Evolutionary conservation across 805 yeast species (phyloP), one percentile per base, ranked within the genome.

Genomic region (Hanseniaspora mollemarum): DNA sequence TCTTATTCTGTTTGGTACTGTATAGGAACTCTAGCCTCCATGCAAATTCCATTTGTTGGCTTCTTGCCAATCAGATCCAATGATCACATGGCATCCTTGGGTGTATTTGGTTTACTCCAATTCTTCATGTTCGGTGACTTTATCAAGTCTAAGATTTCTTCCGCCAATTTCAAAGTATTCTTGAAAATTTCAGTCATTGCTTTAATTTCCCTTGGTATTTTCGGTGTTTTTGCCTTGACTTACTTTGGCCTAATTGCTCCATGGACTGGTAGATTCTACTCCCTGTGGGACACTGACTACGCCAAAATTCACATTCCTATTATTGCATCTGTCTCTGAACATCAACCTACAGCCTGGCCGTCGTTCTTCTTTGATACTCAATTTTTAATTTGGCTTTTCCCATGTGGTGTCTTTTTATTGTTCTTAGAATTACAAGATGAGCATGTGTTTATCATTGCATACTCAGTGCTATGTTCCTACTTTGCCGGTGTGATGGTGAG

Each of bases 271-370:
- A 83, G 99, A 69, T 94, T 92, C 72, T 92, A 92, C 70, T 88
- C 97, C 1, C 71, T 94, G 58, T 92, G 98, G 98, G 98, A 92
- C 66, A 92, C 98, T 4, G 83, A 77, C 66, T 92, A 94, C 62
- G 99, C 99, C 55, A 90, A 88, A 71, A 84, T 92, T 57, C 98
- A 92, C 65, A 92, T 92, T 60, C 99, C 98, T 41, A 92, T 92
- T 63, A 92, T 92, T 68, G 98, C 99, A 1, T 88, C 96, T 2
- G 98, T 92, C 35, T 86, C 96, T 13, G 99, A 92, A 71, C 99
- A 92, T 72, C 99, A 92, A 73, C 99, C 99, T 54, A 90, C 97
- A n/a, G 95, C 98, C 3, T 92, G 99, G 99, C 95, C 97, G 10
- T 80, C 96, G 12, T 94, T 92, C 67, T 92, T 87, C 76, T 86